A percentile compares a stretch with the other conserved stretches of the same genome.
Conservation (phyloP, 148 eudicot genomes). For the Spergularia marina region DNA sequence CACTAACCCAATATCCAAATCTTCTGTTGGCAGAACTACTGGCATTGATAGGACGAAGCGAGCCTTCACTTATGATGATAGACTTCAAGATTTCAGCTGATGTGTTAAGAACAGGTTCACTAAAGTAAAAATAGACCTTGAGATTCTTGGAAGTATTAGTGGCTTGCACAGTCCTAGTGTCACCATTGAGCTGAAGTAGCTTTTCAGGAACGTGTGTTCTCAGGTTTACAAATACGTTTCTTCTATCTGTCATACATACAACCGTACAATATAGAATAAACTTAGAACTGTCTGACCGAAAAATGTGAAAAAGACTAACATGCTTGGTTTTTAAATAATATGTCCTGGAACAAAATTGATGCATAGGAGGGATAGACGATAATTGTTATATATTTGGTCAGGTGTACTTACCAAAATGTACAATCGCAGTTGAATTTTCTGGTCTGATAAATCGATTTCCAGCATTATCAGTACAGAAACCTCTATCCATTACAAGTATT, state of each 20-base stretch:
- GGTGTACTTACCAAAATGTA: constrained; percentile 74
- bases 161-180: constrained; percentile 75
- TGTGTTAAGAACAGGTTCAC: constrained; percentile 75
- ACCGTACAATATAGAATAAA: neutral
- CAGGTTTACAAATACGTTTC: constrained; percentile 56
- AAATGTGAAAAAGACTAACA: neutral
- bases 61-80: constrained; percentile 54
- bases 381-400: neutral
- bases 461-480: constrained; percentile 78
- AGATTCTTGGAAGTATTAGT: constrained; percentile 61
- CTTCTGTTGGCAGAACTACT: constrained; percentile 55
- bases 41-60: constrained; percentile 57
- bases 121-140: constrained; percentile 76
- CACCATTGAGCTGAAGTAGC: constrained; percentile 59
- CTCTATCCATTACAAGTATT: constrained; percentile 66
- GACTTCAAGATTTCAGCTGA: constrained; percentile 58
- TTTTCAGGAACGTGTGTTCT: constrained; percentile 75
- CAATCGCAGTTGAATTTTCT: constrained; percentile 48
- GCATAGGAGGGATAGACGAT: neutral
- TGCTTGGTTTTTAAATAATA: neutral
- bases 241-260: constrained; percentile 56
- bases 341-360: constrained; percentile 2
- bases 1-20: constrained; percentile 77
- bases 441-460: constrained; percentile 75
- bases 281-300: neutral